Evolutionary conservation across 306 rosid genomes (phyloP), one percentile per base, ranked within the genome.

Genomic region (Phaseolus lunatus): DNA sequence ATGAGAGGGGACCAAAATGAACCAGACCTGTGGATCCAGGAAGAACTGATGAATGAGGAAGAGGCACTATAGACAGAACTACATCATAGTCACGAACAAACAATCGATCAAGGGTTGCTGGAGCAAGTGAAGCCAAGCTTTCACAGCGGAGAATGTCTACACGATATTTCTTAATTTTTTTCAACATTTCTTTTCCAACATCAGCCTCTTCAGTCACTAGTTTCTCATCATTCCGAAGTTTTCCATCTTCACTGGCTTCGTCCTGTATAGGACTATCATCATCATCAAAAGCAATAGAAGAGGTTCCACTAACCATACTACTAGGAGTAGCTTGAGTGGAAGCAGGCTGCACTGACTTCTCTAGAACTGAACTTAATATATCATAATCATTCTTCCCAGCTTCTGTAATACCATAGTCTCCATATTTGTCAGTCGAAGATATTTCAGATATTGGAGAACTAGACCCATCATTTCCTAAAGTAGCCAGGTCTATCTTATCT

Each of bases 141-240:
- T 96, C 99, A 84, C 96, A 92, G 58, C 97, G 98, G 72, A 96
- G 97, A 76, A 96, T 91, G 85, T 96, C 96, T 67, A 96, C 98
- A 45, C 85, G 96, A 31, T 91, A 96, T 82, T 92, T 92, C 89
- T 81, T 91, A 88, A 35, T 87, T 84, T 72, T 82, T 79, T 83
- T 87, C 54, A 75, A 19, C 20, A 77, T 31, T 82, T 88, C 93
- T 63, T 74, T 87, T 82, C 86, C 96, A 86, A 61, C 78, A 76
- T 89, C 85, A 62, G 90, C 83, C 72, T 76, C 90, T 69, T 92
- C 93, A 73, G 64, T 80, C 48, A 81, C 58, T 78, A 24, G 20
- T 67, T 83, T 89, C 78, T 87, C 89, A 73, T 83, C 76, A 22
- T 62, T 84, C 67, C 41, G 85, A 72, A 67, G 73, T 73, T 82